These are phyloP conservation scores for Drechslerella stenobrocha DNA, from an alignment of 2,329 filamentous ascomycete genomes.

Conservation along the genomic window DNA sequence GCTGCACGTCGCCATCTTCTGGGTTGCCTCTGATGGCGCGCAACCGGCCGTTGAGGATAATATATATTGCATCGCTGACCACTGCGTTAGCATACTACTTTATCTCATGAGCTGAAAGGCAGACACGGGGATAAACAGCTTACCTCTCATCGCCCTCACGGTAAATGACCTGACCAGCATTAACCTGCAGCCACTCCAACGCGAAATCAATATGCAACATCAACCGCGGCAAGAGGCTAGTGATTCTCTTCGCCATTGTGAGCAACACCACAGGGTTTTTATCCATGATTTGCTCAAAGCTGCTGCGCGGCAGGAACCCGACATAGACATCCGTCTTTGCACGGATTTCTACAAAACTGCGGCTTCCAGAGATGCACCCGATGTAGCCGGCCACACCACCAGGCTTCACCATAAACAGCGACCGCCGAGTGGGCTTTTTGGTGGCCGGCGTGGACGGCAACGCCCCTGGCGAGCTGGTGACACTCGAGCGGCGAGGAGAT, in stretches of 20 bases:
- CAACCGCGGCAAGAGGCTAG: constrained; percentile 80
- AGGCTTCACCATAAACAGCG: constrained; percentile 87
- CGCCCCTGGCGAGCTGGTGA: constrained; percentile 56
- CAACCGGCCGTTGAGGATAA: constrained; percentile 90
- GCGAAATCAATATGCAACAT: constrained; percentile 98
- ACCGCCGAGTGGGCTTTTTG: constrained; percentile 61
- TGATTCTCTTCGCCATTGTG: constrained; percentile 94
- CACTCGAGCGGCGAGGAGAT: constrained; percentile 58
- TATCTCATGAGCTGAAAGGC: background rate
- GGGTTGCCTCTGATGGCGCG: constrained; percentile 76
- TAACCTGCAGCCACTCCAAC: constrained; percentile 96
- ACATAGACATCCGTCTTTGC: constrained; percentile 99
- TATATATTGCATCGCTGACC: constrained; percentile 89
- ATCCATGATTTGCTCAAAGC: constrained; percentile 89
- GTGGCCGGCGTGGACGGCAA: constrained; percentile 7
- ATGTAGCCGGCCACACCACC: constrained; percentile 93
- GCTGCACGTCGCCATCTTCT: constrained; percentile 77
- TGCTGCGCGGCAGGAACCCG: constrained; percentile 82
- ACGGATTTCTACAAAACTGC: constrained; percentile 94
- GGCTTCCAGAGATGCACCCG: constrained; percentile 88
- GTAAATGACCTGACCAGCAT: constrained; percentile 90
- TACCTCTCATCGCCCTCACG: constrained; percentile 77
- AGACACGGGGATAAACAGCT: background rate
- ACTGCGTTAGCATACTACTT: constrained; percentile 7
- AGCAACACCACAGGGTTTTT: constrained; percentile 87